These are phyloP conservation scores for Podospora tetraspora DNA, from an alignment of 495 filamentous ascomycete genomes.

Conservation along the genomic window DNA sequence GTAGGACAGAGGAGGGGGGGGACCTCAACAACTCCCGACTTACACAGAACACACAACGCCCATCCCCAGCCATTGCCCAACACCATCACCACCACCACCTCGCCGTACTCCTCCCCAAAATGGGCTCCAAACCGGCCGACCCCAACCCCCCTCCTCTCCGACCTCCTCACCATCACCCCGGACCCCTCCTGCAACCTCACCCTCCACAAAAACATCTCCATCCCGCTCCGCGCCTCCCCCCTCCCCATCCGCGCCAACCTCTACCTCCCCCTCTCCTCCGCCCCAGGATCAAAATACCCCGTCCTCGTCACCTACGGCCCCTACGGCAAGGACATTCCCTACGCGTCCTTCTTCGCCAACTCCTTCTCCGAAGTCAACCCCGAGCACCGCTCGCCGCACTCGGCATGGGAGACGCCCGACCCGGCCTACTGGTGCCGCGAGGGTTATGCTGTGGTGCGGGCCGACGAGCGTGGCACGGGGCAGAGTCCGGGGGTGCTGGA, in stretches of 20 bases:
- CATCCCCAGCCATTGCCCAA: neutral
- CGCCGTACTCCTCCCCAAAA: neutral
- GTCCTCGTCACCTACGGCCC: conserved; percentile 56
- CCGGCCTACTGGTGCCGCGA: conserved; percentile 58
- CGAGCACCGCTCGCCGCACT: conserved; percentile 45
- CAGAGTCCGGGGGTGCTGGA: conserved; percentile 55
- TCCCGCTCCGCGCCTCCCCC: conserved; percentile 22
- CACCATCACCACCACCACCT: neutral
- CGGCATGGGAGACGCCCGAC: conserved; percentile 61
- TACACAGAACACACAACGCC: neutral
- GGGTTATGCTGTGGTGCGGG: conserved; percentile 56
- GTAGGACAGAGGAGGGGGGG: neutral
- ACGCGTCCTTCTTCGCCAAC: conserved; percentile 40
- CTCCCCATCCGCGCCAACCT: conserved; percentile 31
- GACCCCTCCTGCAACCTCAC: conserved; percentile 15
- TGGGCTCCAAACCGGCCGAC: conserved; percentile 1
- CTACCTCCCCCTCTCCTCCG: conserved; percentile 24
- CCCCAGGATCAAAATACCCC: conserved; percentile 21
- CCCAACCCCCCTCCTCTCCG: conserved; percentile 21
- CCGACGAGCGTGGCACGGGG: conserved; percentile 55
- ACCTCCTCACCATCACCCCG: conserved; percentile 15
- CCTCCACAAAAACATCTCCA: conserved; percentile 28
- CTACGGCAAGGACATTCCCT: conserved; percentile 61
- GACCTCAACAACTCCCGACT: neutral
- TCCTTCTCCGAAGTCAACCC: conserved; percentile 46